These are phyloP conservation scores for Verticillium zaregamsianum DNA, from an alignment of 2,329 filamentous ascomycete genomes.

Conservation along the genomic window DNA sequence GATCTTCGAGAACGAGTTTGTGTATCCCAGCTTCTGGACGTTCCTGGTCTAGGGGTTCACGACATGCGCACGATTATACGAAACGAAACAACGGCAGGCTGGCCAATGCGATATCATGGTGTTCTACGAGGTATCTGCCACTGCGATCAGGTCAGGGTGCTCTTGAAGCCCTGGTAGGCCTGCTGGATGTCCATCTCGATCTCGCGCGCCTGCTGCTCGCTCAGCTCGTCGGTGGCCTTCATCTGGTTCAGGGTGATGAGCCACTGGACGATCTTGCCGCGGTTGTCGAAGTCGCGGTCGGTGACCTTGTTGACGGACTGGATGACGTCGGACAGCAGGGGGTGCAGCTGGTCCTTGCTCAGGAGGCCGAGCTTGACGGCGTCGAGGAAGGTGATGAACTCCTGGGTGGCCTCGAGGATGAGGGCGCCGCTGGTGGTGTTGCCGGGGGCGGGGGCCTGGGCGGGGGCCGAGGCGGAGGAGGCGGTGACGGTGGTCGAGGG, in stretches of 20 bases:
- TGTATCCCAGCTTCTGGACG: constrained; percentile 98
- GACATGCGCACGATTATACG: no score
- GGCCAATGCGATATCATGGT: background rate
- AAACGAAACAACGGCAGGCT: no score
- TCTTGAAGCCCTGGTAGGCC: constrained; percentile 92
- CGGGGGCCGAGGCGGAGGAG: constrained; percentile 38
- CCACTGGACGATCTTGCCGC: constrained; percentile 98
- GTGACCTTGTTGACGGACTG: constrained; percentile 97
- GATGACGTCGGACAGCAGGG: constrained; percentile 89
- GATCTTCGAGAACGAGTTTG: constrained; percentile 98
- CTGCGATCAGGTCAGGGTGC: constrained; percentile 52
- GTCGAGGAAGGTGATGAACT: constrained; percentile 97
- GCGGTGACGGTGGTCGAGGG: constrained; percentile 73
- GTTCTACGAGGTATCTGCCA: no score
- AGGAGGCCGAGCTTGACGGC: constrained; percentile 88
- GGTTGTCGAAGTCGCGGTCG: constrained; percentile 88
- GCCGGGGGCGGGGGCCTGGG: constrained; percentile 35
- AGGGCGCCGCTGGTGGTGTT: constrained; percentile 57
- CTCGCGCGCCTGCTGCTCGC: constrained; percentile 81
- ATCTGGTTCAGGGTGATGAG: constrained; percentile 96
- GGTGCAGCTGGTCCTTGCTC: constrained; percentile 95
- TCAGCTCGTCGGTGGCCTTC: constrained; percentile 88
- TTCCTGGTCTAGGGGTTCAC: constrained; percentile 60
- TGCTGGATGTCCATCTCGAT: constrained; percentile 90
- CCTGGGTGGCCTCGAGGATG: constrained; percentile 88